Evolutionary conservation across 2,329 filamentous ascomycete species (phyloP).

Genomic region (Xylaria sp.): DNA sequence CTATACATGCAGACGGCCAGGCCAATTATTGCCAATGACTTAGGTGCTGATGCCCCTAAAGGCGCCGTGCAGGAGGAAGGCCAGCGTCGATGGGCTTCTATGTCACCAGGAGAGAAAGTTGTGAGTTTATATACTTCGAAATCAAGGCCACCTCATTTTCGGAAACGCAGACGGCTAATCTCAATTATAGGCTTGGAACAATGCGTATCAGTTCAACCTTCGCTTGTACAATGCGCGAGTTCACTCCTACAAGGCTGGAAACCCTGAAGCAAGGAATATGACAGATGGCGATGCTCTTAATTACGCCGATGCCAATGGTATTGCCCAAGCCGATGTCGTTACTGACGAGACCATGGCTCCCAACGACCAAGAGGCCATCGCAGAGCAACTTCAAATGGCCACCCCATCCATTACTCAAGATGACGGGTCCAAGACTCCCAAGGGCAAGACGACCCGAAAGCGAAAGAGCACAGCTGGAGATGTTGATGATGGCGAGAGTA

Average conservation of each 20-base stretch:
- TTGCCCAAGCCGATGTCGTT: slow-evolving; percentile 63
- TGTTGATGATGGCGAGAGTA: slow-evolving; percentile 56
- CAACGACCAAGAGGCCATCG: slow-evolving; percentile 67
- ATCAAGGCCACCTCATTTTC: neutral
- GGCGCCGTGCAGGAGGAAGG: slow-evolving; percentile 90
- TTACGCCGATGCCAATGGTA: slow-evolving; percentile 68
- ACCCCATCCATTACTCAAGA: slow-evolving; percentile 50
- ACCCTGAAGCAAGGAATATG: slow-evolving; percentile 69
- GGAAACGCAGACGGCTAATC: slow-evolving; percentile 26
- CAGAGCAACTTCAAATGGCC: slow-evolving; percentile 65
- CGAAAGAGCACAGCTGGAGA: slow-evolving; percentile 64
- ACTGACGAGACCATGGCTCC: slow-evolving; percentile 55
- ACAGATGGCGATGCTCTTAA: slow-evolving; percentile 67
- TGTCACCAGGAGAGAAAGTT: slow-evolving; percentile 76
- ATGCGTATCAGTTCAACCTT: slow-evolving; percentile 74
- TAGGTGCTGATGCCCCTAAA: slow-evolving; percentile 79
- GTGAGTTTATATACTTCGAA: slow-evolving; percentile 51
- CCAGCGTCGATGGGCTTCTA: slow-evolving; percentile 83
- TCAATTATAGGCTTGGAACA: slow-evolving; percentile 65
- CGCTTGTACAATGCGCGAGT: slow-evolving; percentile 73
- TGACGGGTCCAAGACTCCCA: slow-evolving; percentile 65
- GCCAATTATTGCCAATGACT: slow-evolving; percentile 80
- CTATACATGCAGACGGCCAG: slow-evolving; percentile 91
- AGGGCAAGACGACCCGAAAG: slow-evolving; percentile 65
- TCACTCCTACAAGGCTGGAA: slow-evolving; percentile 71